phyloP scores from a whole-genome alignment of 129 eudicot species.

The Oenanthe sinensis region DNA sequence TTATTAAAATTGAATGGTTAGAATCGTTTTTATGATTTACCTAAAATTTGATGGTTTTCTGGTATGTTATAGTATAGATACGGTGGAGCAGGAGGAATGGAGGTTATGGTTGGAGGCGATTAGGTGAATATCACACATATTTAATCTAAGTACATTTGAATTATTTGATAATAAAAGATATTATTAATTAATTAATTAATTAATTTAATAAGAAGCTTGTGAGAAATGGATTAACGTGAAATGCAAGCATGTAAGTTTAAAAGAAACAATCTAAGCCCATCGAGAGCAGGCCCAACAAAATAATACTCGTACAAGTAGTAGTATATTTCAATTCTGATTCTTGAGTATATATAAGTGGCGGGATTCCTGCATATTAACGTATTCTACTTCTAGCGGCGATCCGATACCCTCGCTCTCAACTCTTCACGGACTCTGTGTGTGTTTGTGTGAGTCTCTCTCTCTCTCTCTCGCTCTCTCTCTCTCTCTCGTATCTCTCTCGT shows the following conservation, averaged over 20 bases:
- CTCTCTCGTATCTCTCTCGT: background rate
- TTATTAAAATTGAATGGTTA: no score
- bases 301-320: background rate
- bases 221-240: background rate
- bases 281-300: background rate
- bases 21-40: no score
- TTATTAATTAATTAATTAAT: no score
- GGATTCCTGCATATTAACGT: constrained; percentile 23
- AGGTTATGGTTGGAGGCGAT: no score
- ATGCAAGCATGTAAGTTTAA: background rate
- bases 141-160: no score
- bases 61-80: no score
- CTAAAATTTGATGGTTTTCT: no score
- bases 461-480: background rate
- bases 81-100: no score
- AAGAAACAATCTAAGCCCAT: background rate
- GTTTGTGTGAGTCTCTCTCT: background rate
- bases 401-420: constrained; percentile 23
- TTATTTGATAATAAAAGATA: no score
- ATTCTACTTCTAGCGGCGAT: constrained; percentile 28
- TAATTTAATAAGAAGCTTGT: no score
- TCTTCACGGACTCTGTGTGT: constrained; percentile 31
- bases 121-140: no score
- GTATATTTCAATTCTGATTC: background rate
- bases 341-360: constrained; percentile 20